These are phyloP conservation scores for Penstemon eatonii DNA, from an alignment of 257 asterid genomes.

Conservation along the genomic window DNA sequence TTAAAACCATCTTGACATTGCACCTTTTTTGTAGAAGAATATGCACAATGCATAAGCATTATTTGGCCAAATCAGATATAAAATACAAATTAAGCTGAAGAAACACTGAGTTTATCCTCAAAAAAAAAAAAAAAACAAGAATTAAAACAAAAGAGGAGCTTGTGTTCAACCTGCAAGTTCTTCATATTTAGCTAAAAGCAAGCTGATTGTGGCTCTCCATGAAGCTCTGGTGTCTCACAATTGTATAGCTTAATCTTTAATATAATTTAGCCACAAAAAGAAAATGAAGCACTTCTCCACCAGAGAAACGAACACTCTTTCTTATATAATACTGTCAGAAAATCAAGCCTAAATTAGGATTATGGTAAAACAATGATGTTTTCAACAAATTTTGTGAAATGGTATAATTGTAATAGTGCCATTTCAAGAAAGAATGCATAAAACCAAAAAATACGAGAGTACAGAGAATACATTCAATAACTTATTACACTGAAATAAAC, in stretches of 20 bases:
- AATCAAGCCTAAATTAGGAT: not conserved
- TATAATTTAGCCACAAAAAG: slow-evolving; percentile 12
- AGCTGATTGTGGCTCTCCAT: slow-evolving; percentile 42
- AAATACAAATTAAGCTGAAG: not conserved
- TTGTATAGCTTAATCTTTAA: slow-evolving; percentile 21
- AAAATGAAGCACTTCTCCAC: slow-evolving; percentile 30
- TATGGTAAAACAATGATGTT: slow-evolving; percentile 2
- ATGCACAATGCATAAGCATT: slow-evolving; percentile 11
- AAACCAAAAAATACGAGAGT: no score
- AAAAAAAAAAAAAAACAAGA: not conserved
- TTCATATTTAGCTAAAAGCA: slow-evolving; percentile 49
- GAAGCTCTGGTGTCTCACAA: slow-evolving; percentile 24
- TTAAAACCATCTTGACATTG: slow-evolving; percentile 2
- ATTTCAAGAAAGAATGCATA: not conserved
- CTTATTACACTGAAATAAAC: no score
- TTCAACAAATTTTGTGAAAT: not conserved
- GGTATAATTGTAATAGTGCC: not conserved
- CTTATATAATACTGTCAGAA: not conserved
- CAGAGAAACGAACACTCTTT: slow-evolving; percentile 28
- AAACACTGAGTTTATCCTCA: not conserved
- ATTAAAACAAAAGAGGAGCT: slow-evolving; percentile 1
- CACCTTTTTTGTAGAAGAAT: not conserved
- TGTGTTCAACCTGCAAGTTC: slow-evolving; percentile 41
- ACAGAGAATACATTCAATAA: no score
- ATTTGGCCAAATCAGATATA: not conserved